Evolutionary conservation across 768 basidiomycete genomes (phyloP).

Genomic region (Terana coerulea): DNA sequence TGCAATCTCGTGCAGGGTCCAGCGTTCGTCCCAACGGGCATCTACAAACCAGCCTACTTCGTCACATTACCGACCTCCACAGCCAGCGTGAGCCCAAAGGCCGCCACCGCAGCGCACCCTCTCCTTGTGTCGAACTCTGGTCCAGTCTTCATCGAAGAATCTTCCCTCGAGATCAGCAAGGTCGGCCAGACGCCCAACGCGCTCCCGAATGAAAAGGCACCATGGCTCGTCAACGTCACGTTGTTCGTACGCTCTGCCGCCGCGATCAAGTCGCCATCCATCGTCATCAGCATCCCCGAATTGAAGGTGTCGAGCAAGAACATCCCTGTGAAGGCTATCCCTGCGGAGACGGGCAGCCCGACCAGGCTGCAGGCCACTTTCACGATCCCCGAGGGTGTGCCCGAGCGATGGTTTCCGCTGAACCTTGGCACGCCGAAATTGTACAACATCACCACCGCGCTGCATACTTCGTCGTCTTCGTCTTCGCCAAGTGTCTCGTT

Average conservation of each 20-base stretch:
- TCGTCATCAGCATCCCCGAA: conserved; percentile 45
- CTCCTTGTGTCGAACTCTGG: conserved; percentile 21
- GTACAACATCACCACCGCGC: conserved; percentile 45
- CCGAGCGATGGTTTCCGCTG: conserved; percentile 51
- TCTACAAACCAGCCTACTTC: conserved; percentile 53
- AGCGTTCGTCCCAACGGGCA: conserved; percentile 52
- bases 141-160: conserved; percentile 45
- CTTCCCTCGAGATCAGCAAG: conserved; percentile 53
- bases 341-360: conserved; percentile 25
- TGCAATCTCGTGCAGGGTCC: conserved; percentile 44
- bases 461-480: conserved; percentile 24
- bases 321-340: conserved; percentile 24
- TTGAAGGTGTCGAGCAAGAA: conserved; percentile 37
- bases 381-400: conserved; percentile 42
- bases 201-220: conserved; percentile 40
- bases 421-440: conserved; percentile 53
- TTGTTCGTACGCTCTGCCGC: conserved; percentile 43
- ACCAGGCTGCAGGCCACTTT: conserved; percentile 42
- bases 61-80: conserved; percentile 34
- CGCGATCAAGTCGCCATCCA: conserved; percentile 29
- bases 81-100: not conserved
- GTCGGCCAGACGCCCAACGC: conserved; percentile 41
- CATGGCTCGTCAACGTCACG: conserved; percentile 55
- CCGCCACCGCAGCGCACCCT: conserved; percentile 18
- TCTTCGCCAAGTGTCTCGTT: conserved; percentile 25